These are phyloP conservation scores for Cutaneotrichosporon spelunceum DNA, from an alignment of 1,284 basidiomycete species.

Conservation along the genomic window DNA sequence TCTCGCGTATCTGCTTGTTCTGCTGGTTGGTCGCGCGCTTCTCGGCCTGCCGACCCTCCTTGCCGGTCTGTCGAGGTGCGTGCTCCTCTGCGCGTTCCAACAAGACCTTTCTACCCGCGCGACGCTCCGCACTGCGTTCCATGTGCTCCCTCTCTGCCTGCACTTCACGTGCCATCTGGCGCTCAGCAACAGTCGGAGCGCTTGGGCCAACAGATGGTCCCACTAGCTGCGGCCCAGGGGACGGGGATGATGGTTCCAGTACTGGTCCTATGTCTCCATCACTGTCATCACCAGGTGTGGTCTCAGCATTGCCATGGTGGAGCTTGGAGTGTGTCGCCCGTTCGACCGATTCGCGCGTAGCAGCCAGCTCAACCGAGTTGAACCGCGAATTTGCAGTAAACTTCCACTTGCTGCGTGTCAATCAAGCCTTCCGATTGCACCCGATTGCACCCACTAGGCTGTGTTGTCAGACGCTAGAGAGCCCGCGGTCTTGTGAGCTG, in stretches of 20 bases:
- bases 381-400: conserved; percentile 36
- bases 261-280: conserved; percentile 15
- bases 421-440: neutral
- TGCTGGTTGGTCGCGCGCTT: conserved; percentile 44
- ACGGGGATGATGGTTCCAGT: conserved; percentile 1
- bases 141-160: conserved; percentile 22
- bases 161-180: conserved; percentile 44
- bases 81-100: conserved; percentile 43
- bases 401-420: conserved; percentile 38
- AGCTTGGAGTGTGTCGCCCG: conserved; percentile 16
- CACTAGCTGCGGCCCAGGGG: conserved; percentile 10
- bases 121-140: conserved; percentile 28
- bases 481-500: conserved; percentile 21
- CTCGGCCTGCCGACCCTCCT: conserved; percentile 49
- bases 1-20: conserved; percentile 46
- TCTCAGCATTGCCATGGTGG: neutral
- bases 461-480: conserved; percentile 36
- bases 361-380: conserved; percentile 26
- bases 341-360: conserved; percentile 18
- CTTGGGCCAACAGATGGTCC: conserved; percentile 26
- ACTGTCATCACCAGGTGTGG: neutral
- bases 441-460: conserved; percentile 28
- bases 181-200: conserved; percentile 35
- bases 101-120: conserved; percentile 24
- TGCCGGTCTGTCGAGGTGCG: conserved; percentile 37